These are phyloP conservation scores for Linnemannia hyalina DNA, from an alignment of 192 early-diverging fungal species.

Conservation along the genomic window DNA sequence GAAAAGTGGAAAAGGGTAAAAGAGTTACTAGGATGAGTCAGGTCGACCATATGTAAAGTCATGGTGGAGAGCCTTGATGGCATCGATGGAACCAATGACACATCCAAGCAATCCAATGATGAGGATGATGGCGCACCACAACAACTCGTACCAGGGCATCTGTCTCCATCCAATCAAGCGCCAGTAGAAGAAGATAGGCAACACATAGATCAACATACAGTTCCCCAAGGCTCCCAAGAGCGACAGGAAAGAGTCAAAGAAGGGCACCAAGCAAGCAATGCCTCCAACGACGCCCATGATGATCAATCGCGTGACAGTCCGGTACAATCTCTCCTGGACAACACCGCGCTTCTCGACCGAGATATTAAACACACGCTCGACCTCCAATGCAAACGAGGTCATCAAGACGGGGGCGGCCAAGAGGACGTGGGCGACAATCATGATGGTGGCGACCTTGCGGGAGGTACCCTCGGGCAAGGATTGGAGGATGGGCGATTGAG, in stretches of 20 bases:
- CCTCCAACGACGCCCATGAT: constrained; percentile 58
- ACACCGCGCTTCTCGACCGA: constrained; percentile 52
- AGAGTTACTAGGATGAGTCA: background rate
- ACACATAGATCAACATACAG: constrained; percentile 65
- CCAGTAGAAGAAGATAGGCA: constrained; percentile 67
- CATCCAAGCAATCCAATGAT: constrained; percentile 67
- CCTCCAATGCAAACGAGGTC: constrained; percentile 72
- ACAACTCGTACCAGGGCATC: constrained; percentile 51
- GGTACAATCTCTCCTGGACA: constrained; percentile 55
- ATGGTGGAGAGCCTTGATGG: constrained; percentile 66
- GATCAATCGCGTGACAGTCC: constrained; percentile 60
- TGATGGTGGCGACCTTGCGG: constrained; percentile 63
- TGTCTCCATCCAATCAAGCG: constrained; percentile 63
- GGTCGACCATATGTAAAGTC: constrained; percentile 54
- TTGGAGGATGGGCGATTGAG: constrained; percentile 69
- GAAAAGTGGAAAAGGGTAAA: background rate
- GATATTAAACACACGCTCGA: constrained; percentile 68
- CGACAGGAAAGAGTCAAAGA: constrained; percentile 73
- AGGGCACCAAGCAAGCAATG: constrained; percentile 65
- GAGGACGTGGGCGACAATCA: constrained; percentile 77
- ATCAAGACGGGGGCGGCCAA: constrained; percentile 75
- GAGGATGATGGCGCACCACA: constrained; percentile 48
- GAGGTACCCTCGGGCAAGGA: constrained; percentile 67
- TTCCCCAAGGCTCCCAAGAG: constrained; percentile 71
- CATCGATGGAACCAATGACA: constrained; percentile 75